Evolutionary conservation across 2,329 filamentous ascomycete genomes (phyloP).

Genomic region (Diaporthe citrichinensis): DNA sequence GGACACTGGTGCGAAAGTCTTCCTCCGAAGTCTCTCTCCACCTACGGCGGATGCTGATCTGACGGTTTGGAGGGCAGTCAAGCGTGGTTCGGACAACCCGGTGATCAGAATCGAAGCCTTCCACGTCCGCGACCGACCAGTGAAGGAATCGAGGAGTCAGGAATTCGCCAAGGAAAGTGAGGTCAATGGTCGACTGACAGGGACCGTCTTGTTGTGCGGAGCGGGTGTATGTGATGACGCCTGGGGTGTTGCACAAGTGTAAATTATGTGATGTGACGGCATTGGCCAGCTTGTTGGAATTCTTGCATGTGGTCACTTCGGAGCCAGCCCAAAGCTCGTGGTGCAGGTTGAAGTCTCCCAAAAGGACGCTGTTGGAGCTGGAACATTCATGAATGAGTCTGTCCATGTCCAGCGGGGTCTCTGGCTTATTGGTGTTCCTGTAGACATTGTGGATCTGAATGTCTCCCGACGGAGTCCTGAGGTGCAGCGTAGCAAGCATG

Average conservation of each 20-base stretch:
- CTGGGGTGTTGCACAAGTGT: not conserved
- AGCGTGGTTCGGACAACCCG: not conserved
- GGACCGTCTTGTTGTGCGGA: not conserved
- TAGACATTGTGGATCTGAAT: not conserved
- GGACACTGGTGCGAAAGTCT: not conserved
- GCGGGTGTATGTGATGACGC: not conserved
- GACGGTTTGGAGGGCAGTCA: not conserved
- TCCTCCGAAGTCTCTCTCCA: not conserved
- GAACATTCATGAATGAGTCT: not conserved
- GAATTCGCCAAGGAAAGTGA: not conserved
- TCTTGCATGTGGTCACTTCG: not conserved
- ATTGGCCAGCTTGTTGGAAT: not conserved
- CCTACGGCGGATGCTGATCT: not conserved
- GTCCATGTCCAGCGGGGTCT: not conserved
- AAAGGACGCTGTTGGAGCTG: not conserved
- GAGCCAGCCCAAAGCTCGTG: not conserved
- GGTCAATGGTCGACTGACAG: not conserved
- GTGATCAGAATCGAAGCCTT: not conserved
- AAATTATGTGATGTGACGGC: not conserved
- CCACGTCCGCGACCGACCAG: not conserved
- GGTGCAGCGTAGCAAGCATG: not conserved
- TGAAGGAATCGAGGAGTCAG: not conserved
- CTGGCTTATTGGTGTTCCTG: not conserved
- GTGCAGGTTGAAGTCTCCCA: not conserved
- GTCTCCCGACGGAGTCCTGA: not conserved